Conservation (phyloP, 495 filamentous ascomycete species). For the Penicillium taxi region DNA sequence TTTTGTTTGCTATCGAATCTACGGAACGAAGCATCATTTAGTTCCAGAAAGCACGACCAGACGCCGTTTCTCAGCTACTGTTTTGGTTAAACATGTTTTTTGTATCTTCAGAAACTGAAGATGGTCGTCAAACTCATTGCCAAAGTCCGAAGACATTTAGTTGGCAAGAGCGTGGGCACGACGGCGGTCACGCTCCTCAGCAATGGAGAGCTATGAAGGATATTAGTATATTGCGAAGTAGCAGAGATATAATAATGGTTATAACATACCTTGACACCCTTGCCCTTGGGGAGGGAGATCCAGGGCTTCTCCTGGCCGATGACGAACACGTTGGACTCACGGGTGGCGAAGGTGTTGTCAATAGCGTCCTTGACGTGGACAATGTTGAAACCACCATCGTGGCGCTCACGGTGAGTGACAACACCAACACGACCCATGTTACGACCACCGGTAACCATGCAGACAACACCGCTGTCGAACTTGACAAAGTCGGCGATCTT, state of each 20-base stretch:
- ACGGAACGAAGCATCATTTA: slow-evolving; percentile 34
- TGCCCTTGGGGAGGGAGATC: slow-evolving; percentile 98
- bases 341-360: slow-evolving; percentile 98
- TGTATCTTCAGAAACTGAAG: slow-evolving; percentile 11
- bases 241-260: not conserved
- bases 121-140: slow-evolving; percentile 13
- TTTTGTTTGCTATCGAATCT: slow-evolving; percentile 32
- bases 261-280: slow-evolving; percentile 83
- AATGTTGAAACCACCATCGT: slow-evolving; percentile 99
- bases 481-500: slow-evolving; percentile 94
- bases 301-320: slow-evolving; percentile 97
- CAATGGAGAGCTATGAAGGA: slow-evolving; percentile 66
- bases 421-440: slow-evolving; percentile 99
- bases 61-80: slow-evolving; percentile 31
- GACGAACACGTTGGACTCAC: slow-evolving; percentile 97
- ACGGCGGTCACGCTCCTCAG: slow-evolving; percentile 94
- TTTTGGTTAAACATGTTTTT: slow-evolving; percentile 27
- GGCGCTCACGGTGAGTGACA: slow-evolving; percentile 98
- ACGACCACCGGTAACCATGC: slow-evolving; percentile 96
- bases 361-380: slow-evolving; percentile 99
- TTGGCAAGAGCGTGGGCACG: slow-evolving; percentile 70
- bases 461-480: slow-evolving; percentile 95
- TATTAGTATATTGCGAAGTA: slow-evolving; percentile 9
- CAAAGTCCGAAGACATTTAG: slow-evolving; percentile 37
- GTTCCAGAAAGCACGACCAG: slow-evolving; percentile 37